phyloP scores from a whole-genome alignment of 192 early-diverging fungal genomes.

The Diversispora eburnea region DNA sequence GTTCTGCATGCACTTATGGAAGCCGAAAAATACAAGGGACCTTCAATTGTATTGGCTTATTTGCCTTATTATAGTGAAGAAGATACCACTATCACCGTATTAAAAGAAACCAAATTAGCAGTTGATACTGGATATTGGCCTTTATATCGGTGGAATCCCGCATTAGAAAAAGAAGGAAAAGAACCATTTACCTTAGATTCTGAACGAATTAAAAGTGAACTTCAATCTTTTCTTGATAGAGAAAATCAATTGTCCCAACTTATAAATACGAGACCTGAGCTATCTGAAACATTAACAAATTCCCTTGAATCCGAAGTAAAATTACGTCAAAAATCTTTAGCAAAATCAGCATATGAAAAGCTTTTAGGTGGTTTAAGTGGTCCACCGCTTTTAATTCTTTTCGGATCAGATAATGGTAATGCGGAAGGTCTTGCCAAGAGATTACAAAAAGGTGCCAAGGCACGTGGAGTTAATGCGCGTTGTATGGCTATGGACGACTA shows the following conservation, averaged over 20 bases:
- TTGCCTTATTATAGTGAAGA: constrained; percentile 51
- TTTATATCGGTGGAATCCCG: constrained; percentile 92
- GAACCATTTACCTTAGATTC: constrained; percentile 72
- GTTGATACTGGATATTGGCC: constrained; percentile 92
- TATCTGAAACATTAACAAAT: constrained; percentile 49
- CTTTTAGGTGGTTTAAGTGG: constrained; percentile 72
- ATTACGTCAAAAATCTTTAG: constrained; percentile 60
- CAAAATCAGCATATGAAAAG: constrained; percentile 63
- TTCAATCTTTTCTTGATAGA: constrained; percentile 77
- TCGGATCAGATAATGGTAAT: constrained; percentile 89
- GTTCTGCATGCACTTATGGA: constrained; percentile 84
- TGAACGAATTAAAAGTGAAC: constrained; percentile 71
- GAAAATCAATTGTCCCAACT: constrained; percentile 82
- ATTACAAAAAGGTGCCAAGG: constrained; percentile 74
- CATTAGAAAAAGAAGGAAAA: constrained; percentile 50
- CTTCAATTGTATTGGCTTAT: constrained; percentile 86
- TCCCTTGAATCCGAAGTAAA: constrained; percentile 66
- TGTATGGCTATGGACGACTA: constrained; percentile 82
- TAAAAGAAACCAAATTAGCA: constrained; percentile 87
- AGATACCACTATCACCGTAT: constrained; percentile 62
- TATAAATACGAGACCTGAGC: constrained; percentile 60
- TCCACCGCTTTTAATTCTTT: constrained; percentile 80
- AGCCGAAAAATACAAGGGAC: constrained; percentile 85
- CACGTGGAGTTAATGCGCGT: constrained; percentile 76
- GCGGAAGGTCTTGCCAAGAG: constrained; percentile 81